Percentiles rank a stretch among this genome's conserved stretches.
phyloP scores from a whole-genome alignment of 805 yeast genomes.

The Candida sithepensis region DNA sequence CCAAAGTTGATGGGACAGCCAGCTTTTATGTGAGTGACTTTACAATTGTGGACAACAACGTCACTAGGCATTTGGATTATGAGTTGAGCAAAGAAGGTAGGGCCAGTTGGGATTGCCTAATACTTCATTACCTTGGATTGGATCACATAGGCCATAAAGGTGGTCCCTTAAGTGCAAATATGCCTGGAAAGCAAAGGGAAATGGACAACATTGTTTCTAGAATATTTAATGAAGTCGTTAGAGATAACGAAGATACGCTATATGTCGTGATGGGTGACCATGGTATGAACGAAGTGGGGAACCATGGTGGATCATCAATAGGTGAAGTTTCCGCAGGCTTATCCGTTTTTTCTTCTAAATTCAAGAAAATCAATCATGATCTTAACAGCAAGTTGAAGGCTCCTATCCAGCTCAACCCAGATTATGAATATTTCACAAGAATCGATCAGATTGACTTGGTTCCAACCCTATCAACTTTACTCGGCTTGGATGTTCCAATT shows the following conservation, averaged over 20 bases:
- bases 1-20: slow-evolving; percentile 75
- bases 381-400: slow-evolving; percentile 23
- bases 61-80: slow-evolving; percentile 74
- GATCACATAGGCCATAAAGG: slow-evolving; percentile 99
- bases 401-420: slow-evolving; percentile 37
- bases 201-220: slow-evolving; percentile 69
- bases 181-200: slow-evolving; percentile 80
- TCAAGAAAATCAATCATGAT: slow-evolving; percentile 31
- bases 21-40: slow-evolving; percentile 95
- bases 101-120: slow-evolving; percentile 74
- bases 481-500: slow-evolving; percentile 65
- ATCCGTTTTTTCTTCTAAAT: slow-evolving; percentile 61
- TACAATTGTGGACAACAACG: slow-evolving; percentile 86
- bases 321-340: slow-evolving; percentile 92
- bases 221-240: slow-evolving; percentile 38
- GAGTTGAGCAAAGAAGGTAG: slow-evolving; percentile 44
- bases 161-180: slow-evolving; percentile 77
- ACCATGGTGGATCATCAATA: slow-evolving; percentile 92
- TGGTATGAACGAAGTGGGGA: slow-evolving; percentile 94
- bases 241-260: slow-evolving; percentile 45
- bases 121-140: slow-evolving; percentile 86
- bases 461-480: slow-evolving; percentile 59
- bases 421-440: slow-evolving; percentile 49
- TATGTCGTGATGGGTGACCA: slow-evolving; percentile 86
- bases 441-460: slow-evolving; percentile 72